These are phyloP conservation scores for Geum urbanum DNA, from an alignment of 306 rosid genomes.

Conservation along the genomic window DNA sequence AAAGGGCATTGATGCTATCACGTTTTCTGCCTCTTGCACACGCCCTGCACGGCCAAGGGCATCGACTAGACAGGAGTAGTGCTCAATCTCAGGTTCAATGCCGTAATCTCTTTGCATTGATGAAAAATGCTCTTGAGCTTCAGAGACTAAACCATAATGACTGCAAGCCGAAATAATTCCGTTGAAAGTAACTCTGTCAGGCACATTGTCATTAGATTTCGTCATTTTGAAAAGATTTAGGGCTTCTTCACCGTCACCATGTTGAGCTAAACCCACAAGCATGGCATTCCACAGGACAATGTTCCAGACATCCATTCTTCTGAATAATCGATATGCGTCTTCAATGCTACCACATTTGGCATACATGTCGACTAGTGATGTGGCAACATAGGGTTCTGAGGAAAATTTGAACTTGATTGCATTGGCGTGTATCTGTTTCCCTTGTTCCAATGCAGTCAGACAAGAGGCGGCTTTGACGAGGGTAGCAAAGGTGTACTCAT, in stretches of 20 bases:
- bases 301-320: conserved; percentile 36
- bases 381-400: conserved; percentile 63
- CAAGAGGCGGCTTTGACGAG: conserved; percentile 67
- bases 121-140: conserved; percentile 52
- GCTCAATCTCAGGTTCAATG: conserved; percentile 64
- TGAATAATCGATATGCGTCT: conserved; percentile 57
- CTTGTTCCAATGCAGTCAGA: conserved; percentile 72
- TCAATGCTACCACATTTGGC: conserved; percentile 73
- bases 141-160: conserved; percentile 65
- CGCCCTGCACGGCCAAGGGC: conserved; percentile 74
- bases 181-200: conserved; percentile 68
- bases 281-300: conserved; percentile 78
- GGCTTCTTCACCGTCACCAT: conserved; percentile 71
- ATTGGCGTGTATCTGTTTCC: conserved; percentile 75
- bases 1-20: conserved; percentile 73
- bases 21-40: conserved; percentile 62
- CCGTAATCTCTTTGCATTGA: conserved; percentile 54
- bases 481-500: conserved; percentile 76
- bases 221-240: conserved; percentile 51
- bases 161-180: conserved; percentile 83
- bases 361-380: conserved; percentile 88
- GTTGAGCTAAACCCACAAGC: conserved; percentile 79
- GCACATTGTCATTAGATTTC: conserved; percentile 44
- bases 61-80: conserved; percentile 72
- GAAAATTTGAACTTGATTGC: conserved; percentile 59